Evolutionary conservation across 2,329 filamentous ascomycete species (phyloP), one percentile per base, ranked within the genome.

Genomic region (Pseudofabraea citricarpa): DNA sequence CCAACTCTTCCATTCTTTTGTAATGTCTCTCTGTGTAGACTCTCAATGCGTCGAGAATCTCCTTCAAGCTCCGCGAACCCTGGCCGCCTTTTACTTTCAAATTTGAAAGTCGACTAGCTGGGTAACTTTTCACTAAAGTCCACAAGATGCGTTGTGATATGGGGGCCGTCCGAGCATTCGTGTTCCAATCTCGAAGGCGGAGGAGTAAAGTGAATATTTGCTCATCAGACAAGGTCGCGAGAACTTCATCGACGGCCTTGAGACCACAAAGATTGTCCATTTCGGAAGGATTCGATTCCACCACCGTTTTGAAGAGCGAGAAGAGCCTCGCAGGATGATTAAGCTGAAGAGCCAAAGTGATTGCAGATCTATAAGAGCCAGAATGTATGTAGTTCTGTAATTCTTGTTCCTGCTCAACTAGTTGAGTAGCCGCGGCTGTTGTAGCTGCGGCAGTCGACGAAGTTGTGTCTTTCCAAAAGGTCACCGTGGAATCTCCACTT

Each of bases 1-100:
- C 81, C 55, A 96, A 69, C 59, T 95, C 91, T 62, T 95, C 90
- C 55, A 93, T 77, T 43, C 91, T 77, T 64, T 84, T 85, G 64
- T 95, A 96, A 64, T 98, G 93, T 52, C 90, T 78, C 65, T 97
- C 90, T 0, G 90, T 95, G 62, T 98, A 97, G 13, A 85, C 87
- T 55, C 81, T 83, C 46, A 98, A 72, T n/a, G 85, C 91, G 54
- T 91, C 85, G 29, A 96, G 64, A 3, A 98, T 82, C 57, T 95
- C 90, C 61, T 86, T 87, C 57, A 95, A 64, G 50, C 81, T 87
- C 62, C 77, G 76, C 51, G 80, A 77, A 1, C 75, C 78, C 53
- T 66, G 68, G 20, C 67, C 75, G 22, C 75, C 75, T 57, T 73
- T 73, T 16, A 79, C 73, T 3, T 81, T 83, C 44, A 95, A 64